These are phyloP conservation scores for Sugiyamaella smithiae DNA, from an alignment of 805 yeast species.

Conservation along the genomic window DNA sequence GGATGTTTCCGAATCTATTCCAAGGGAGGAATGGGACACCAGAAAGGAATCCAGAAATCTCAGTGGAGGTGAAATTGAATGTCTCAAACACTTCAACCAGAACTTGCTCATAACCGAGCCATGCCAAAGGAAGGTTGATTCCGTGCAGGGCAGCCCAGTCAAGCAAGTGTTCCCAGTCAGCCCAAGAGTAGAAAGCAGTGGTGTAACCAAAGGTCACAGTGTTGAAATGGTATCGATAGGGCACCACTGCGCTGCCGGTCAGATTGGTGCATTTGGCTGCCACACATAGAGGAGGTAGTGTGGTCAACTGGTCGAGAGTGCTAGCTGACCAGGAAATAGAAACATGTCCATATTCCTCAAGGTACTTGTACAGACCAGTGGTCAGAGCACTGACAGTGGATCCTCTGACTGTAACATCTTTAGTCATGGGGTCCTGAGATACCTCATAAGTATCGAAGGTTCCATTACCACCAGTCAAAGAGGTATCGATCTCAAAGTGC, in stretches of 20 bases:
- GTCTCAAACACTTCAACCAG: conserved; percentile 12
- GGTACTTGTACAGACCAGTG: conserved; percentile 14
- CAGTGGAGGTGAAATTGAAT: conserved; percentile 12
- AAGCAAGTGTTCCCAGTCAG: conserved; percentile 19
- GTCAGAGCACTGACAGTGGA: conserved; percentile 12
- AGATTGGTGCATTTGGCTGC: conserved; percentile 3
- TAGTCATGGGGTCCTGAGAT: conserved; percentile 10
- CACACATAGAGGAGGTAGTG: conserved; percentile 10
- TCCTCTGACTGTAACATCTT: conserved; percentile 9
- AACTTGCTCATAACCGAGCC: conserved; percentile 21
- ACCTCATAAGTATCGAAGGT: conserved; percentile 11
- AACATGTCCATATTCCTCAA: conserved; percentile 15
- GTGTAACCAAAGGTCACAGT: conserved; percentile 21
- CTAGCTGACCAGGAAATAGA: conserved; percentile 14
- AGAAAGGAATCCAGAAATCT: conserved; percentile 13
- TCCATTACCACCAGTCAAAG: background rate
- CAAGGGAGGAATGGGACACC: conserved; percentile 18
- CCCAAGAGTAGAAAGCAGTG: conserved; percentile 17
- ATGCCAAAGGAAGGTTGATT: conserved; percentile 17
- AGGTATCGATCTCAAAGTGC: background rate
- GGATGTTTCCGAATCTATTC: conserved; percentile 21
- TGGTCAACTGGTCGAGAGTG: conserved; percentile 7
- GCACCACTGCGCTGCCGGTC: conserved; percentile 13
- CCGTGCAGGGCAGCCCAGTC: conserved; percentile 19
- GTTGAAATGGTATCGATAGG: conserved; percentile 18